Evolutionary conservation across 176 grass and related monocot genomes (phyloP).

Genomic region (Guadua angustifolia): DNA sequence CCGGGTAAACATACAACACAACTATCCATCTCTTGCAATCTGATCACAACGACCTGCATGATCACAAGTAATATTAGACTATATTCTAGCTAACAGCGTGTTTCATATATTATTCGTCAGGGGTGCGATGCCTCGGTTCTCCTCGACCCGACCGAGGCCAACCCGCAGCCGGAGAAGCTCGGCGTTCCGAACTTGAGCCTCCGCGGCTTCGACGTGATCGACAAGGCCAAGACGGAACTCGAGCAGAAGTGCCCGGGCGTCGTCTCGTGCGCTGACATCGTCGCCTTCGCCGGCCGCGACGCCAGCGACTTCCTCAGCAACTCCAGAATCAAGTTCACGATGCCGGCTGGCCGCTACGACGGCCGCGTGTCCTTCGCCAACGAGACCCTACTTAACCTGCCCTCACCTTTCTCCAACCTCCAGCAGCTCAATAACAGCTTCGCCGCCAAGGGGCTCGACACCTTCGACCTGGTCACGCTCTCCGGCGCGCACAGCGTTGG

Average conservation of each 20-base stretch:
- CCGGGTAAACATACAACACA: background rate
- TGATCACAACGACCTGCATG: too few relatives aligned
- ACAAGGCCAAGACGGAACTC: constrained; percentile 35
- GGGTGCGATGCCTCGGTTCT: constrained; percentile 55
- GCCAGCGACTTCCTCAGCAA: constrained; percentile 12
- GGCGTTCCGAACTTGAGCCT: constrained; percentile 33
- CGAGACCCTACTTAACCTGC: constrained; percentile 18
- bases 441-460: constrained; percentile 18
- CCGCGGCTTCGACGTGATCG: constrained; percentile 58
- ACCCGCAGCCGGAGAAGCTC: constrained; percentile 52
- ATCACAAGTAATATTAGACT: too few relatives aligned
- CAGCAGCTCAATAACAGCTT: constrained; percentile 13
- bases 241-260: constrained; percentile 36
- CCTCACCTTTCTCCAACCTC: background rate
- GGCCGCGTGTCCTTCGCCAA: constrained; percentile 20
- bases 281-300: constrained; percentile 67
- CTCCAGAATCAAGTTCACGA: background rate
- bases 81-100: too few relatives aligned
- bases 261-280: constrained; percentile 64
- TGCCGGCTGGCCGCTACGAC: constrained; percentile 42
- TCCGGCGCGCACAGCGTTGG: constrained; percentile 55
- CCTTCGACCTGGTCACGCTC: constrained; percentile 47
- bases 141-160: constrained; percentile 24
- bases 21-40: too few relatives aligned
- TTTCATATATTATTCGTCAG: background rate